Conservation (phyloP, 139 green algal species). For the Auxenochlorella pyrenoidosa region DNA sequence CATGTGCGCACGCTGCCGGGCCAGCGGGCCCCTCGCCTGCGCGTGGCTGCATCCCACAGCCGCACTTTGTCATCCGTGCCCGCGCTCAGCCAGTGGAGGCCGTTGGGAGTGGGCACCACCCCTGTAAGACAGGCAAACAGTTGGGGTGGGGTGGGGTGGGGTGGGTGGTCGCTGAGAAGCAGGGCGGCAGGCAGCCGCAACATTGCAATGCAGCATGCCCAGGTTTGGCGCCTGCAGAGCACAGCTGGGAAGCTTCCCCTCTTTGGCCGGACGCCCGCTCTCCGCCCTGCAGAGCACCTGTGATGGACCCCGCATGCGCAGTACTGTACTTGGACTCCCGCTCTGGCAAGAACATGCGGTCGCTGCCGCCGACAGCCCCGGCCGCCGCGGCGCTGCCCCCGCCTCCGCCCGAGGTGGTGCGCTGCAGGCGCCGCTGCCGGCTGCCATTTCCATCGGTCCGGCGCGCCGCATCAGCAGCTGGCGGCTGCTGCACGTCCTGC, state of each 20-base stretch:
- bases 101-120: constrained; percentile 71
- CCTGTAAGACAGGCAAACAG: background rate
- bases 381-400: background rate
- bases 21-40: background rate
- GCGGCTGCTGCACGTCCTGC: constrained; percentile 12
- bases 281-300: background rate
- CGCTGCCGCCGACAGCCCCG: background rate
- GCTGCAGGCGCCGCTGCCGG: background rate
- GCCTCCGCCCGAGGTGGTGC: background rate
- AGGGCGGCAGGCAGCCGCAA: too few relatives aligned
- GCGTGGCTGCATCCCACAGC: constrained; percentile 77
- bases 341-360: constrained; percentile 36
- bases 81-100: constrained; percentile 69
- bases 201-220: too few relatives aligned
- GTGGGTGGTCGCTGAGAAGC: background rate
- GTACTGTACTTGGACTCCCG: constrained; percentile 19
- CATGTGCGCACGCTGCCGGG: too few relatives aligned
- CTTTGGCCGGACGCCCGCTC: background rate
- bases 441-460: background rate
- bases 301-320: constrained; percentile 31
- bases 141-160: too few relatives aligned
- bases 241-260: background rate
- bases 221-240: too few relatives aligned
- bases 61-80: constrained; percentile 80
- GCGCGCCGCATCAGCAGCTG: background rate